Evolutionary conservation across 1,284 basidiomycete species (phyloP), one percentile per base, ranked within the genome.

Genomic region (Pseudozyma pruni): DNA sequence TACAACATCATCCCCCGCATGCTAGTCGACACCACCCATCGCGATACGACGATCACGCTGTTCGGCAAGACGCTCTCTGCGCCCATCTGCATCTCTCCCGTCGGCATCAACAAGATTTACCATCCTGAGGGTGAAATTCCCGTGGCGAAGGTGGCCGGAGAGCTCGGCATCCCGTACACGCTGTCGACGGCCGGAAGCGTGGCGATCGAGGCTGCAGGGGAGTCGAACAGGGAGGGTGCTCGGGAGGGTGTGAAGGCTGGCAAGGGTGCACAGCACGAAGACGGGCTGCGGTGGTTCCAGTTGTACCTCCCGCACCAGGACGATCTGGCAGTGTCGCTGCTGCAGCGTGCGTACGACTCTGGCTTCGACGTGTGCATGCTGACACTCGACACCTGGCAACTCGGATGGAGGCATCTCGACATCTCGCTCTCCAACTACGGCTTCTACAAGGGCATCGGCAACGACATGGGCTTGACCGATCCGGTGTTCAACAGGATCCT

Each of bases 101-200:
- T 93, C 37, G 91, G 91, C 7, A 88, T 89, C 3, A 91, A 91
- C 75, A 88, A 86, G 43, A 87, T 90, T 58, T 86, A 90, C 70
- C 87, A 89, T 72, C 83, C 83, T 0, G 88, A 90, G 31, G 91
- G 86, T 0, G 91, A 93, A 72, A 82, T 90, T 16, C 89, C 87
- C 1, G 85, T 88, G 2, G 90, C 90, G 0, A 85, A 85, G 4
- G 90, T 90, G 0, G 90, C 88, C 0, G 84, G 83, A 2, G 87
- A 86, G 14, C 84, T 91, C 2, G 87, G 87, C 0, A 84, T 93
- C 0, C 89, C 90, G 0, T 88, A 88, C 74, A 87, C 89, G 67
- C 85, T 92, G 72, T 91, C 90, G 55, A 89, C 90, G 0, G 90
- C 89, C 2, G 86, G 89, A 0, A 86, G 87, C 14, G 86, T 88